A percentile compares a stretch with the other conserved stretches of the same genome.
Conservation (phyloP, 148 eudicot genomes). For the Rhododendron ovatum region DNA sequence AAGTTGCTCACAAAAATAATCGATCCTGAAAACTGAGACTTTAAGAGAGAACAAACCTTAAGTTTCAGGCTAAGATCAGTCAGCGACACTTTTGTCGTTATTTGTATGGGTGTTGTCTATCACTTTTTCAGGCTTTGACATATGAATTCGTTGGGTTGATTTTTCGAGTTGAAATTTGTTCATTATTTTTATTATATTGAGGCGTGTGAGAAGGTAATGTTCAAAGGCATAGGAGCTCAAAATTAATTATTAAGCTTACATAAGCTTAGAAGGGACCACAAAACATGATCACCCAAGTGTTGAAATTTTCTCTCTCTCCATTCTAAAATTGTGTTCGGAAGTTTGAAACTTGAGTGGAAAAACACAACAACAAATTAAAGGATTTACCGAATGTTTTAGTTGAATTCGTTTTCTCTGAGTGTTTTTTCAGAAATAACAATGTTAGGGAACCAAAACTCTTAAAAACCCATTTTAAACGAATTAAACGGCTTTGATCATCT, state of each 20-base stretch:
- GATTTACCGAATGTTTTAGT: neutral
- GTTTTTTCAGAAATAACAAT: too few species aligned
- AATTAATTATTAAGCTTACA: neutral
- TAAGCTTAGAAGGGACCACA: neutral
- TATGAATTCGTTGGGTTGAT: neutral
- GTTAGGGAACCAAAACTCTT: too few species aligned
- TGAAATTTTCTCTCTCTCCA: neutral
- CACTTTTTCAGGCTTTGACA: neutral
- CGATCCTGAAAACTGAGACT: too few species aligned
- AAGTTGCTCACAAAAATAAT: too few species aligned
- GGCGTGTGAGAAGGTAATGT: neutral
- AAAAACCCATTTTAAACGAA: too few species aligned
- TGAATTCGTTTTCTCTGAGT: neutral
- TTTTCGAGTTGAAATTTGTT: neutral
- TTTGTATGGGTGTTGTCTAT: neutral
- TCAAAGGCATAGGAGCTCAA: neutral
- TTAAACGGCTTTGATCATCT: too few species aligned
- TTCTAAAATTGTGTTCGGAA: neutral
- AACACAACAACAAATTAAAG: too few species aligned
- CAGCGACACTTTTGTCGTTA: neutral
- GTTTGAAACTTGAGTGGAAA: neutral
- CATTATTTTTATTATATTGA: too few species aligned
- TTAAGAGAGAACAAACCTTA: too few species aligned
- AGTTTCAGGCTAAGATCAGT: too few species aligned
- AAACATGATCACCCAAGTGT: neutral